Conservation (phyloP, 805 yeast species). For the Saccharomyces kudriavzevii region DNA sequence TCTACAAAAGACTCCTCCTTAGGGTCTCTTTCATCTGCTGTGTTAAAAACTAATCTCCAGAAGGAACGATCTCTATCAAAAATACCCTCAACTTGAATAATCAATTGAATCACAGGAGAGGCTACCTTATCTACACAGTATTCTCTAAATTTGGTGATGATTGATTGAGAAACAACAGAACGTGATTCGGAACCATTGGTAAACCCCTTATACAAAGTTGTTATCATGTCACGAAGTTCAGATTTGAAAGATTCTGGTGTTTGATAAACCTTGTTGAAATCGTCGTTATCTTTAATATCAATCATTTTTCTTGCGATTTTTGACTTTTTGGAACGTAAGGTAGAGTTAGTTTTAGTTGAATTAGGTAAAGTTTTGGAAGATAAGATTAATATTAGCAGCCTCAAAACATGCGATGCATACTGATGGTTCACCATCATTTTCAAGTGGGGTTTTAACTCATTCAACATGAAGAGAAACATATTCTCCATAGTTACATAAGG, state of each 20-base stretch:
- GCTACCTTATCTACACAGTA: conserved; percentile 71
- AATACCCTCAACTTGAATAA: conserved; percentile 73
- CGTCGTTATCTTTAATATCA: conserved; percentile 71
- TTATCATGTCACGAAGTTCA: conserved; percentile 45
- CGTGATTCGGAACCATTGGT: conserved; percentile 23
- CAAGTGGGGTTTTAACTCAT: conserved; percentile 56
- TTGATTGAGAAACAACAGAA: conserved; percentile 25
- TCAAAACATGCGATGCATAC: conserved; percentile 82
- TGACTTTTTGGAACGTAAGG: conserved; percentile 73
- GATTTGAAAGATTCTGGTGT: conserved; percentile 62
- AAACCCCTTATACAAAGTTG: conserved; percentile 31
- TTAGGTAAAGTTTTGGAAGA: conserved; percentile 77
- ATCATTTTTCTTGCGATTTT: conserved; percentile 91
- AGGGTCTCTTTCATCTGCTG: conserved; percentile 42
- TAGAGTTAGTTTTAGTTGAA: conserved; percentile 56
- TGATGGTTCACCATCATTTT: conserved; percentile 58
- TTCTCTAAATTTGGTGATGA: conserved; percentile 52
- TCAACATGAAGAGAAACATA: conserved; percentile 53
- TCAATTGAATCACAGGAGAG: conserved; percentile 78
- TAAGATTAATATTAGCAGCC: conserved; percentile 61
- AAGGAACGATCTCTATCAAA: conserved; percentile 64
- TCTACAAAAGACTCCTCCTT: conserved; percentile 77
- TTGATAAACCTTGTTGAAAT: conserved; percentile 57
- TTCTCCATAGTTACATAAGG: conserved; percentile 54
- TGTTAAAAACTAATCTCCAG: conserved; percentile 58